phyloP scores from a whole-genome alignment of 2,329 filamentous ascomycete genomes.

The Microsporum ferrugineum region DNA sequence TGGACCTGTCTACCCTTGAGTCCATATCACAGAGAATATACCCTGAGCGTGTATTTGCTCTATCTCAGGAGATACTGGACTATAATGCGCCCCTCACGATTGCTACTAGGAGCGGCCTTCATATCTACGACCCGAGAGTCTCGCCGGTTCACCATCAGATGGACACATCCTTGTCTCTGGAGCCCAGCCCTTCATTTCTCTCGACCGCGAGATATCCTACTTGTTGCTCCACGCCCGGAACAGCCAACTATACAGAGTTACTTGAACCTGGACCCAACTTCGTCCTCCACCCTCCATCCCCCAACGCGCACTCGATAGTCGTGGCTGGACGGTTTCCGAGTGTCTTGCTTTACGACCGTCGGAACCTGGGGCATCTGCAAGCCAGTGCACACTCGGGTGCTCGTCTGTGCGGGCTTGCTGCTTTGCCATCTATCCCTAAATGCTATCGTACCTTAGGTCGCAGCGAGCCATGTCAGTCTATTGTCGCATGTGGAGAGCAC shows the following conservation, averaged over 20 bases:
- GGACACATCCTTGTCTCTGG: neutral
- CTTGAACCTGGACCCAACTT: conserved; percentile 72
- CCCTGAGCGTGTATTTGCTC: conserved; percentile 69
- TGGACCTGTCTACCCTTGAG: conserved; percentile 64
- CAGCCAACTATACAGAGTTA: conserved; percentile 52
- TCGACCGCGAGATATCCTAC: conserved; percentile 16
- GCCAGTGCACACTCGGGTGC: conserved; percentile 77
- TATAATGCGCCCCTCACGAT: conserved; percentile 64
- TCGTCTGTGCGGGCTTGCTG: conserved; percentile 59
- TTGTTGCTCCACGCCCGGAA: conserved; percentile 21
- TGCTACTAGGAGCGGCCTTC: conserved; percentile 68
- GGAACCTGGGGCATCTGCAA: conserved; percentile 67
- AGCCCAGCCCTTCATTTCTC: neutral
- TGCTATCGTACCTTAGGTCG: conserved; percentile 36
- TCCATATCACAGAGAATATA: conserved; percentile 60
- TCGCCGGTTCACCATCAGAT: neutral
- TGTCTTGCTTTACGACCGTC: conserved; percentile 78
- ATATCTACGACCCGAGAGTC: conserved; percentile 65
- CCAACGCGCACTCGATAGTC: conserved; percentile 66
- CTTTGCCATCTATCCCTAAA: conserved; percentile 46
- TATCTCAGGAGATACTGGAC: conserved; percentile 54
- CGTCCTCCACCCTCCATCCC: conserved; percentile 62
- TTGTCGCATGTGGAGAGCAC: conserved; percentile 80
- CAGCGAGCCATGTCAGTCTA: conserved; percentile 48
- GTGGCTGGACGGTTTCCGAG: conserved; percentile 80